Evolutionary conservation across 148 eudicot species (phyloP), one percentile per base, ranked within the genome.

Genomic region (Silene latifolia): DNA sequence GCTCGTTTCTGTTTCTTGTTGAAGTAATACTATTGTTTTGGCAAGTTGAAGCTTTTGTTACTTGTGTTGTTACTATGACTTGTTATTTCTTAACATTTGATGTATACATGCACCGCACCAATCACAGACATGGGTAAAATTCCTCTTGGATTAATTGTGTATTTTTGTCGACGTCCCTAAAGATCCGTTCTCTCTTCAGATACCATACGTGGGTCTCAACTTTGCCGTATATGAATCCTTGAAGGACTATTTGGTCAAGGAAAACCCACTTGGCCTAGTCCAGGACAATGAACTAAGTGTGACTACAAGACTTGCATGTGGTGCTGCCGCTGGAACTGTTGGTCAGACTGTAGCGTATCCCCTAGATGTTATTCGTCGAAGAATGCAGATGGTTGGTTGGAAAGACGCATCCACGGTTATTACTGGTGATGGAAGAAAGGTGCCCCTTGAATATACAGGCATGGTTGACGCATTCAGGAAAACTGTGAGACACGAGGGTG

Each of bases 361-460:
- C 67, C 89, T 91, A 72, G 97, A 93, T 74, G 97, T 93, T 27
- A 85, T 93, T 71, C 97, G 97, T 35, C 84, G 98, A 78, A 86
- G 98, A 82, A 93, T 93, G 98, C 97, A 93, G 84, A 93, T 93
- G 98, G 94, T 83, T 14, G 97, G 98, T 53, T 93, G 97, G 98
- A 93, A 88, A 82, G 90, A 69, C 74, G 97, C 98, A 74, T 85
- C 97, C 64, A 82, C 97, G 3, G 86, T 93, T 60, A 78, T 93
- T 42, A 84, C 85, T 29, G 97, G 97, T 7, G 97, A 91, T 21
- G 92, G 96, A 47, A 86, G 78, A 83, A 71, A 78, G 44, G 85
- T 83, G 29, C 80, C 83, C 4, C 72, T 93, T 27, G 90, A 91
- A 73, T 93, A 93, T 70, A 81, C 84, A 2, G 97, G 98, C 10